Evolutionary conservation across 179 eudicot species (phyloP), one percentile per base, ranked within the genome.

Genomic region (Patellifolia procumbens): DNA sequence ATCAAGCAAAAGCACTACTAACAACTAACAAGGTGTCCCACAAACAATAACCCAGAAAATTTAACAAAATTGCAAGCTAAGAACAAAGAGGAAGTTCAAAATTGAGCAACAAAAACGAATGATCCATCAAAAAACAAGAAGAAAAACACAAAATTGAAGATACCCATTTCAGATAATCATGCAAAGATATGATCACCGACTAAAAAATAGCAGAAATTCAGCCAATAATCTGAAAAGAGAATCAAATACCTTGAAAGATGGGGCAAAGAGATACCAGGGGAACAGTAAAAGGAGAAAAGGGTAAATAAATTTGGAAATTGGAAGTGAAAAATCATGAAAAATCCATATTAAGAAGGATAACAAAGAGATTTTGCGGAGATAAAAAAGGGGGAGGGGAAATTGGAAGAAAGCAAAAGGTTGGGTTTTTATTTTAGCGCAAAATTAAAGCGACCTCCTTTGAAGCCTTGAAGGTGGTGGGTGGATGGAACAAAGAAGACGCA

Each of bases 401-500:
- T 66, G 59, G 58, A 49, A 32, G 22, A 16, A 12, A 13, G n/a
- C n/a, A 39, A 39, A 39, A 39, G 8, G 8, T 43, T 53, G 71
- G 28, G 28, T 16, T 49, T 61, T 62, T 70, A 49, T 53, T 26
- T 65, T 74, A 68, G 74, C 78, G 72, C 65, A 65, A 72, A 76
- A 76, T 56, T 66, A 81, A 81, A 73, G 84, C 78, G 78, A 81
- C 65, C 73, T 77, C 4, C 29, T 42, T 9, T 42, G 5, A 42
- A 42, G 4, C 4, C 29, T n/a, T 4, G 39, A 55, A 32, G 34
- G 58, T 65, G 80, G 66, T 77, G 78, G 84, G 69, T 81, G 75
- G 78, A 78, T 46, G 73, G 58, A 55, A 59, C 31, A 81, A 81
- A 77, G 66, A 76, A 55, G 68, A 64, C 56, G 80, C 77, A 76